Evolutionary conservation across 306 rosid species (phyloP), one percentile per base, ranked within the genome.

Genomic region (Trifolium pratense): DNA sequence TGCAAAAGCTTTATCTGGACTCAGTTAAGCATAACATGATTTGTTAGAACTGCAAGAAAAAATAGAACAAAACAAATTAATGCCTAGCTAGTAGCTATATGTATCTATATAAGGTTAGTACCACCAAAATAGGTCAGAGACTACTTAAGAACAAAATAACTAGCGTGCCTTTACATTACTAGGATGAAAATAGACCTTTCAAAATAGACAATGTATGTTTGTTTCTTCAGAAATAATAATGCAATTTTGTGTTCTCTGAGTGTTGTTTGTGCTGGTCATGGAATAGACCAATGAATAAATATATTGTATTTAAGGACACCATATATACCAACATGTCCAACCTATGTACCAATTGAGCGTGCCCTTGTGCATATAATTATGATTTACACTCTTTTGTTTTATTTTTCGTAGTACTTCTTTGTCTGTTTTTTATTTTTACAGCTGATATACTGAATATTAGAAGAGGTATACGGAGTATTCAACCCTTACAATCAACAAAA

Each of bases 131-230:
- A 42, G 78, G 68, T 71, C 87, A 75, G 77, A 79, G 51, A 62
- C 17, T 21, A 60, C 14, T 29, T 65, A 16, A 16, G 62, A 76
- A 70, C 48, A 78, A 77, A 80, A 80, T 78, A 58, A 75, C 42
- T 70, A 68, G 49, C 32, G 68, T 32, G 34, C 58, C 15, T 77
- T 64, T 82, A 40, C 32, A 12, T 2, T 10, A 82, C 75, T 78
- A 80, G 84, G 32, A 75, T 68, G 34, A 71, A 73, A 84, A 84
- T 82, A 66, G 91, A 85, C 91, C 77, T 71, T 75, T 83, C 89
- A 70, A 71, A 73, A 70, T 26, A 34, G 14, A 36, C 8, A 2
- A 23, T n/a, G 74, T 51, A 66, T 45, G 40, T 49, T 79, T 75
- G 32, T 29, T 29, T 29, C 79, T 71, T 79, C 66, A 76, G 55